Conservation (phyloP, 2,329 filamentous ascomycete species). For the Teratosphaeria nubilosa region DNA sequence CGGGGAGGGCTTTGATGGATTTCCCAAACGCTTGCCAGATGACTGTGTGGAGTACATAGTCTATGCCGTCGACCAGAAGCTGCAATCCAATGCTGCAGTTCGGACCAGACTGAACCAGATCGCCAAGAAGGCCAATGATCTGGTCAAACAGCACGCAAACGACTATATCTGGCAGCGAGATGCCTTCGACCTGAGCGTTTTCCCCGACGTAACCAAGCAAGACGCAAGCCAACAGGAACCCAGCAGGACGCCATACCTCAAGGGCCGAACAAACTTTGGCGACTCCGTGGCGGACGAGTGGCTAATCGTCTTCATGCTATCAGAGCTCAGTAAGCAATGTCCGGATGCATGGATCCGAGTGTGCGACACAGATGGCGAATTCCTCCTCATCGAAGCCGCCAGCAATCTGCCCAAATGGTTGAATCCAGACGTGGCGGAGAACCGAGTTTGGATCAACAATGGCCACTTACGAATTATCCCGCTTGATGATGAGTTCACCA, state of each 20-base stretch:
- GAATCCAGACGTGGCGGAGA: conserved; percentile 77
- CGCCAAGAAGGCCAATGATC: conserved; percentile 55
- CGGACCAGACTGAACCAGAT: conserved; percentile 59
- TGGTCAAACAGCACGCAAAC: conserved; percentile 57
- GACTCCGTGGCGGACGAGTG: conserved; percentile 97
- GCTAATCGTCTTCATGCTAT: conserved; percentile 83
- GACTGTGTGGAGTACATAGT: conserved; percentile 80
- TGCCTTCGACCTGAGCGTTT: conserved; percentile 57
- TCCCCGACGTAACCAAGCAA: conserved; percentile 33
- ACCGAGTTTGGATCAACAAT: conserved; percentile 80
- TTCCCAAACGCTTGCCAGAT: conserved; percentile 62
- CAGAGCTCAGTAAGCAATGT: conserved; percentile 66
- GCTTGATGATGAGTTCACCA: conserved; percentile 22
- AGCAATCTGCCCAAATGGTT: conserved; percentile 81
- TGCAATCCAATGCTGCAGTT: conserved; percentile 40
- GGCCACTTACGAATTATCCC: conserved; percentile 69
- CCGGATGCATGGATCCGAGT: conserved; percentile 71
- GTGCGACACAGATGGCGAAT: conserved; percentile 85
- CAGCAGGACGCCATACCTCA: conserved; percentile 34
- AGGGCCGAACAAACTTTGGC: conserved; percentile 74
- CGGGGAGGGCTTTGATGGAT: conserved; percentile 53
- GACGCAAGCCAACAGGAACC: conserved; percentile 20
- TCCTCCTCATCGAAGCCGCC: conserved; percentile 87
- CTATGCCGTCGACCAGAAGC: conserved; percentile 54
- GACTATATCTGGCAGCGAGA: conserved; percentile 96